Evolutionary conservation across 176 grass and related monocot species (phyloP).

Genomic region (Panicum miliaceum): DNA sequence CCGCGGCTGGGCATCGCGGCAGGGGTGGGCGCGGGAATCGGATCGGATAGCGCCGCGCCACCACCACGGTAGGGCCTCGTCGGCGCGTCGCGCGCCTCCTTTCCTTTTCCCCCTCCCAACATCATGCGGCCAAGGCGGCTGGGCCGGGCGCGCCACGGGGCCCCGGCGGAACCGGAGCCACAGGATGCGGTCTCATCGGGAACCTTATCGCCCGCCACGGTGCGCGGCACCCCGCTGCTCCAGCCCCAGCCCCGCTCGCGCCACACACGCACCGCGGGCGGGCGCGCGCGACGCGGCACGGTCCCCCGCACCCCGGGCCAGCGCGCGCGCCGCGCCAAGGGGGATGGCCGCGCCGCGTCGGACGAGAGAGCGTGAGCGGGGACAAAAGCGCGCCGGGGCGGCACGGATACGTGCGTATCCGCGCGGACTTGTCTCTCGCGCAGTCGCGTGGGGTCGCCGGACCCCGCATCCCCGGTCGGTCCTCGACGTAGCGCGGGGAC

Average conservation of each 20-base stretch:
- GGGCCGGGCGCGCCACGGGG: not conserved
- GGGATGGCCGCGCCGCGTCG: not conserved
- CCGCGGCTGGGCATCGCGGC: not conserved
- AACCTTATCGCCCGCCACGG: slow-evolving; percentile 37
- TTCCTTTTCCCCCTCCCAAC: not conserved
- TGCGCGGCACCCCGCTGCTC: not conserved
- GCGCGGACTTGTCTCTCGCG: not conserved
- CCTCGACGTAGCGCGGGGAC: slow-evolving; percentile 22
- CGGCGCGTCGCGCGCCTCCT: not conserved
- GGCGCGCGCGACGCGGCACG: not conserved
- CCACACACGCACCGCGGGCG: not conserved
- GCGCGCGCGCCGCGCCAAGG: slow-evolving; percentile 18
- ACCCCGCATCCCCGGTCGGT: not conserved
- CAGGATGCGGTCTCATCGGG: slow-evolving; percentile 33
- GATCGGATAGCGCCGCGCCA: slow-evolving; percentile 4
- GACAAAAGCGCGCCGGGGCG: slow-evolving; percentile 24
- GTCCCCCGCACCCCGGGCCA: not conserved
- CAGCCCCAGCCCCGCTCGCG: not conserved
- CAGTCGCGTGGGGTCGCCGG: not conserved
- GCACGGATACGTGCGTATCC: not conserved
- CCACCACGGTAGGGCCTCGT: not conserved
- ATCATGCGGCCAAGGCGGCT: not conserved
- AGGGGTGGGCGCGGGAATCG: not conserved
- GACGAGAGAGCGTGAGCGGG: not conserved
- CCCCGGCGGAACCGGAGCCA: not conserved